These are phyloP conservation scores for Thelonectria discophora DNA, from an alignment of 2,329 filamentous ascomycete species.

Conservation along the genomic window DNA sequence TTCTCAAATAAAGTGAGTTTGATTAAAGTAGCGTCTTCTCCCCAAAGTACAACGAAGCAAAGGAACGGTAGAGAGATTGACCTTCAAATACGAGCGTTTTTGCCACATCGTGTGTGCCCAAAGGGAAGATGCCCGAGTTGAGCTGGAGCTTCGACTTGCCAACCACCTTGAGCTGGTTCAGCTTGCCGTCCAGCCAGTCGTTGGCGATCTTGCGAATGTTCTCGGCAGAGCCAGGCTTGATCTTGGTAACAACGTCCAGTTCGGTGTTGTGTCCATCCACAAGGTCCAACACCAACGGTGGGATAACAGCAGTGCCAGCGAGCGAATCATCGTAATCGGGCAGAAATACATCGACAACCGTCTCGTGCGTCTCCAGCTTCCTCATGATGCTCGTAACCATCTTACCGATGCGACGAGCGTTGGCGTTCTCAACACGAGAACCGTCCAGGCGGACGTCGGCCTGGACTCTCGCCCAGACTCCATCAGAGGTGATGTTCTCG, in stretches of 20 bases:
- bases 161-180: conserved; percentile 75
- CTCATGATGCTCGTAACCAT: conserved; percentile 82
- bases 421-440: conserved; percentile 73
- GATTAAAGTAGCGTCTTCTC: conserved; percentile 59
- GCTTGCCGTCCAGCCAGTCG: conserved; percentile 84
- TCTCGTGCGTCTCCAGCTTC: conserved; percentile 77
- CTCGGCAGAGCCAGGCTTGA: conserved; percentile 79
- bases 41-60: conserved; percentile 69
- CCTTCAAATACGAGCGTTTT: conserved; percentile 84
- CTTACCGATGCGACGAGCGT: conserved; percentile 78
- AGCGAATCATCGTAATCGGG: conserved; percentile 83
- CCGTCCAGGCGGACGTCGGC: conserved; percentile 85
- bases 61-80: conserved; percentile 75
- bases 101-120: conserved; percentile 79
- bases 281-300: conserved; percentile 78
- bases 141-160: conserved; percentile 78
- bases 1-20: conserved; percentile 35
- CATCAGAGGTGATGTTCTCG: conserved; percentile 81
- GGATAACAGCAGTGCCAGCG: conserved; percentile 79
- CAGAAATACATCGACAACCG: conserved; percentile 78
- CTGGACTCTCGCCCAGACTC: conserved; percentile 81
- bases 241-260: conserved; percentile 80
- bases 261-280: conserved; percentile 79
- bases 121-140: conserved; percentile 79
- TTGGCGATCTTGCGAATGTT: conserved; percentile 83